A percentile compares a stretch with the other conserved stretches of the same genome.
These are phyloP conservation scores for Vigna unguiculata DNA, from an alignment of 306 rosid genomes.

Conservation along the genomic window DNA sequence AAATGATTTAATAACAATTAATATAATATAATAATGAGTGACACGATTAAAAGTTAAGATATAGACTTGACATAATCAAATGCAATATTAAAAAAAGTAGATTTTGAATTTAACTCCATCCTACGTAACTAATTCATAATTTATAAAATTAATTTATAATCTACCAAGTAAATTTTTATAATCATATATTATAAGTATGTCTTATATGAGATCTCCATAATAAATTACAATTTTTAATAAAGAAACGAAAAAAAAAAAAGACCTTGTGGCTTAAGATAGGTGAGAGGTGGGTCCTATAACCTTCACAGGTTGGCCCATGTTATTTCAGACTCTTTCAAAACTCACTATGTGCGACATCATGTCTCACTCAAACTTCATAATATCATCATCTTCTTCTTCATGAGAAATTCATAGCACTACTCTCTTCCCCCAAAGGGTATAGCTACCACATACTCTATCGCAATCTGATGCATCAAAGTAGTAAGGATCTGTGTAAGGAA, in stretches of 20 bases:
- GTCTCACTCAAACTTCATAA: slow-evolving; percentile 37
- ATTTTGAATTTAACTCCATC: no score
- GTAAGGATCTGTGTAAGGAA: no score
- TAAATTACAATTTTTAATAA: neutral
- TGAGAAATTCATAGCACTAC: slow-evolving; percentile 31
- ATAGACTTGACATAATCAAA: no score
- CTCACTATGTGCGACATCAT: slow-evolving; percentile 49
- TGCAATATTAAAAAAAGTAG: no score
- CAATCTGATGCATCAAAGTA: neutral
- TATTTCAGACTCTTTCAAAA: slow-evolving; percentile 45
- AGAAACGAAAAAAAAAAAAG: neutral
- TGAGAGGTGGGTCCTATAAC: neutral
- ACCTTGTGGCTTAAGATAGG: slow-evolving; percentile 8
- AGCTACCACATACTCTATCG: neutral
- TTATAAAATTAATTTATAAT: no score
- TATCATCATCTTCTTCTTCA: neutral
- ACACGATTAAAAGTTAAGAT: no score
- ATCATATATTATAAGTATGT: no score
- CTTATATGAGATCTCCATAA: no score
- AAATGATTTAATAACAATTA: no score
- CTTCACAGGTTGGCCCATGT: slow-evolving; percentile 59
- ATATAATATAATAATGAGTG: no score
- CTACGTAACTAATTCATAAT: no score
- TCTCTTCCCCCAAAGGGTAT: slow-evolving; percentile 9
- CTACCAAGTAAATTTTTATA: no score